A percentile compares a stretch with the other conserved stretches of the same genome.
Conservation (phyloP, 176 grass and related monocot genomes). For the bread wheat (Triticum aestivum) region IWGSC_CS_RefSeq_v2.1 NC_057803.1:585998030-585998529, state of each 20-base stretch:
- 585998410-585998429: too few relatives aligned
- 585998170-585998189: conserved; percentile 10
- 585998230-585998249: conserved; percentile 30
- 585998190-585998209: conserved; percentile 23
- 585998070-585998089: background rate
- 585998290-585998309: background rate
- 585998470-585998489: too few relatives aligned
- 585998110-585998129: too few relatives aligned
- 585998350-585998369: too few relatives aligned
- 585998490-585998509: too few relatives aligned
- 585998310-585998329: background rate
- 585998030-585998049: conserved; percentile 38
- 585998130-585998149: background rate
- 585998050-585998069: conserved; percentile 26
- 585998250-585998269: conserved; percentile 44
- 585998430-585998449: too few relatives aligned
- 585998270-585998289: conserved; percentile 24
- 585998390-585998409: too few relatives aligned
- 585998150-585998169: background rate
- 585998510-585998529: too few relatives aligned
- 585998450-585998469: too few relatives aligned
- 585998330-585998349: too few relatives aligned
- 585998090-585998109: too few relatives aligned
- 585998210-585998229: conserved; percentile 25
- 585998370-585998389: too few relatives aligned